Percentiles rank a stretch among this genome's conserved stretches.
Conservation (phyloP, 495 filamentous ascomycete genomes). For the Penicillium malachiteum region DNA sequence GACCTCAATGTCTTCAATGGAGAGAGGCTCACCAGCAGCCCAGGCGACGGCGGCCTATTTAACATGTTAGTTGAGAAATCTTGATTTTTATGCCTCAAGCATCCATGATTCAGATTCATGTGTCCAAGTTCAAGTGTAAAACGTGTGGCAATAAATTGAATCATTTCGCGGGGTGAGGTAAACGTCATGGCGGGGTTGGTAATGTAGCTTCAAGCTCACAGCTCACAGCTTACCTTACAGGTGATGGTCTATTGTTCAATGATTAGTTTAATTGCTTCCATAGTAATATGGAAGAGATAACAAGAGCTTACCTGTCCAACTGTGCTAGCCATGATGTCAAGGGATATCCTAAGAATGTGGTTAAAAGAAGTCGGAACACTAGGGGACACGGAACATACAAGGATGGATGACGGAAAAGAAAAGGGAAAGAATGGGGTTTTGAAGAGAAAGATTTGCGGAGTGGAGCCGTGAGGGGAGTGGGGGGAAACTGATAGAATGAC, state of each 20-base stretch:
- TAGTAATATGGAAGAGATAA: not conserved
- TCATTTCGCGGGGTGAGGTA: too few species aligned
- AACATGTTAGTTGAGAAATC: not conserved
- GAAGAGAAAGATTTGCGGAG: conserved; percentile 16
- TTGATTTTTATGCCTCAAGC: not conserved
- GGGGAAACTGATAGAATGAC: not conserved
- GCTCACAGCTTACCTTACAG: conserved; percentile 58
- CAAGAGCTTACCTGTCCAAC: conserved; percentile 52
- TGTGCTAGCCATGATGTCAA: conserved; percentile 46
- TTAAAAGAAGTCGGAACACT: not conserved
- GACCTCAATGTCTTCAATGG: conserved; percentile 90
- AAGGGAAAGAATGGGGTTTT: conserved; percentile 14
- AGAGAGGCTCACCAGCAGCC: conserved; percentile 87
- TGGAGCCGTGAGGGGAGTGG: conserved; percentile 29
- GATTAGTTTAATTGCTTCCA: not conserved
- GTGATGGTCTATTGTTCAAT: conserved; percentile 59
- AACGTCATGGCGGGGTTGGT: conserved; percentile 5
- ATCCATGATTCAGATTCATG: too few species aligned
- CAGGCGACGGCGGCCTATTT: conserved; percentile 90
- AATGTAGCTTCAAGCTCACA: conserved; percentile 15
- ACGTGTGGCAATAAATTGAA: too few species aligned
- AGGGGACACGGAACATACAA: conserved; percentile 1
- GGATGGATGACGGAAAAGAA: not conserved
- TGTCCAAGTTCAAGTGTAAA: too few species aligned
- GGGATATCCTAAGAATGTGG: too few species aligned